phyloP scores from a whole-genome alignment of 1,284 basidiomycete genomes.

The Trametes pubescens region DNA sequence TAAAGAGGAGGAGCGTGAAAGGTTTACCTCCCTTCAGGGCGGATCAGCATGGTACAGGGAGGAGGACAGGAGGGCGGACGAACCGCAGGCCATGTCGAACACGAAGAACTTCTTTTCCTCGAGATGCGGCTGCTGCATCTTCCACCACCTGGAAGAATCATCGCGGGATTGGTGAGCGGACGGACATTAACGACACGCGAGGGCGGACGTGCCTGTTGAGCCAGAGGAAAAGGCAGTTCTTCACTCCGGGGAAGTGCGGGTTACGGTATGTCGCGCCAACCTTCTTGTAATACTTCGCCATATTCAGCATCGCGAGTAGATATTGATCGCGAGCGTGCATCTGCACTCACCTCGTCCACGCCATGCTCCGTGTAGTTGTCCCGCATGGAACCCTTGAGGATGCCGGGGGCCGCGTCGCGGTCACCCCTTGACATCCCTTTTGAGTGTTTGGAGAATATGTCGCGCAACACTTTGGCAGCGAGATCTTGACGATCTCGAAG shows the following conservation, averaged over 20 bases:
- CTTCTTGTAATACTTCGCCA: slow-evolving; percentile 54
- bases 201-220: slow-evolving; percentile 51
- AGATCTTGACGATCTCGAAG: neutral
- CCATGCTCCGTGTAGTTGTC: slow-evolving; percentile 73
- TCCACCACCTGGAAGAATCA: slow-evolving; percentile 48
- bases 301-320: neutral
- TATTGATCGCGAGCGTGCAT: neutral
- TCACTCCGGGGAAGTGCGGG: slow-evolving; percentile 75
- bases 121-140: slow-evolving; percentile 42
- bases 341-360: slow-evolving; percentile 62
- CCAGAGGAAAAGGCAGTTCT: slow-evolving; percentile 62
- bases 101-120: slow-evolving; percentile 42
- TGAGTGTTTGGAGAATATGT: slow-evolving; percentile 19
- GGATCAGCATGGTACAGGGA: slow-evolving; percentile 2
- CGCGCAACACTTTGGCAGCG: slow-evolving; percentile 25
- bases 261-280: slow-evolving; percentile 75
- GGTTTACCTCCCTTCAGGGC: slow-evolving; percentile 35
- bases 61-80: slow-evolving; percentile 37
- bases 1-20: neutral
- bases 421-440: slow-evolving; percentile 47
- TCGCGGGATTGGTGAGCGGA: slow-evolving; percentile 10
- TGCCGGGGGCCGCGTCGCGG: slow-evolving; percentile 52
- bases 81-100: slow-evolving; percentile 61
- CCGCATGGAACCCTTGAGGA: slow-evolving; percentile 70
- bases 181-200: slow-evolving; percentile 26